Evolutionary conservation across 2,329 filamentous ascomycete genomes (phyloP), one percentile per base, ranked within the genome.

Genomic region (Beauveria medogensis): DNA sequence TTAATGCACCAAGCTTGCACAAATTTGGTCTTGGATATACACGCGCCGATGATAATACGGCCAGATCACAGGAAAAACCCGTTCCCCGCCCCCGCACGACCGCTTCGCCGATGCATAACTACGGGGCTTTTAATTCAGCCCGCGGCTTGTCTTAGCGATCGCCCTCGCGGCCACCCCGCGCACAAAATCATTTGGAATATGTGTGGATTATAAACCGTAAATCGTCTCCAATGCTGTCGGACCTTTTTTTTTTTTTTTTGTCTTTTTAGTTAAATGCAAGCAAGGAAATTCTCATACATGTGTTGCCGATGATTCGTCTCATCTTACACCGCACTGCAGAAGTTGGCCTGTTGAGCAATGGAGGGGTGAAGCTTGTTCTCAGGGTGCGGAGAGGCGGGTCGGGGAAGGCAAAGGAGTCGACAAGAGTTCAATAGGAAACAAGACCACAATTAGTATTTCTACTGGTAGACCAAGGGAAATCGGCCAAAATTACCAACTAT

Each of bases 71-170:
- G 30, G 16, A 44, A 20, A 30, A 26, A 5, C 41, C 41, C 41
- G 18, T 20, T 43, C n/a, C 44, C 18, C 24, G 41, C 46, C 54
- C 54, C 54, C 54, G 54, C 54, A 55, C 54, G 40, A 47, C 40
- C 34, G 52, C 52, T 55, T 26, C 43, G 53, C 37, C 53, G 54
- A 46, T 47, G 54, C 54, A 55, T 54, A 54, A 46, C 26, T 46
- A 55, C 43, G 54, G 54, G 54, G 54, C 54, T 34, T 55, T 37
- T 37, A 37, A 37, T 55, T 55, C n/a, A 55, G 41, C 26, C 41
- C 41, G 14, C 26, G 8, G 34, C 14, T 37, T 37, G 34, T 37
- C 34, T 37, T 37, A 6, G 14, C 34, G 34, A 37, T 37, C 34
- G 34, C 34, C 34, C 34, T 37, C 34, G 5, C 34, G 34, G 34